Base-by-base conservation (phyloP, 2,329 filamentous ascomycete genomes). In the Verruconis gallopava region DNA sequence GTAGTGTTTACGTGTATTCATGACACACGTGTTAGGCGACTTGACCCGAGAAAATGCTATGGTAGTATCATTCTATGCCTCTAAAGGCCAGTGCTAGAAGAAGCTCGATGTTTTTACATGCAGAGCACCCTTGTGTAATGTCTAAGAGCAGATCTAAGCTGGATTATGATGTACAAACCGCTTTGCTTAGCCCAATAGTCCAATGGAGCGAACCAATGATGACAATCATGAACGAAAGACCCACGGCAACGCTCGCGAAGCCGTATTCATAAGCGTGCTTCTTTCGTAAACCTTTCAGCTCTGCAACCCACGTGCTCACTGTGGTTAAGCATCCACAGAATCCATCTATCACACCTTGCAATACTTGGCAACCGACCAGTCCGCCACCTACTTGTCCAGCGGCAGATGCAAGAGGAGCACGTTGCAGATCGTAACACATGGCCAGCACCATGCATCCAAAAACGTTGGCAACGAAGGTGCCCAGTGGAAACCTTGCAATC, bases 391-490 rank as follows among this genome's bases (percentile, higher is more conserved):
- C 30, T 13, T 20, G 19, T 12, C 32, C 30, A 9, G 9, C 25
- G 25, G 25, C 25, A 9, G 25, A 30, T 9, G 25, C 25, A 9
- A 30, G 25, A 30, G 25, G 25, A 11, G 33, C 40, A 17, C 85
- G 85, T 48, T 85, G 82, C 39, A 94, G 63, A 53, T 93, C 82
- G 65, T 75, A 93, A 21, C 77, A 73, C 70, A 85, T 78, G 12
- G 75, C 86, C 38, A 93, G 59, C 13, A 94, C 60, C 0, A 71
- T 71, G 0, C 84, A 86, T 3, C 88, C 89, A 12, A 80, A 57
- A 3, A 93, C 67, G 53, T 96, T 96, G 20, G 81, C 85, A 0
- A 66, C 62, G 52, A 95, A 94, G 0, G 89, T 96, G 2, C 89
- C 89, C 0, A 95, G 59, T 0, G 89, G 89, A 50, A 95, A 95